Evolutionary conservation across 2,329 filamentous ascomycete genomes (phyloP).

Genomic region (Capronia coronata): DNA sequence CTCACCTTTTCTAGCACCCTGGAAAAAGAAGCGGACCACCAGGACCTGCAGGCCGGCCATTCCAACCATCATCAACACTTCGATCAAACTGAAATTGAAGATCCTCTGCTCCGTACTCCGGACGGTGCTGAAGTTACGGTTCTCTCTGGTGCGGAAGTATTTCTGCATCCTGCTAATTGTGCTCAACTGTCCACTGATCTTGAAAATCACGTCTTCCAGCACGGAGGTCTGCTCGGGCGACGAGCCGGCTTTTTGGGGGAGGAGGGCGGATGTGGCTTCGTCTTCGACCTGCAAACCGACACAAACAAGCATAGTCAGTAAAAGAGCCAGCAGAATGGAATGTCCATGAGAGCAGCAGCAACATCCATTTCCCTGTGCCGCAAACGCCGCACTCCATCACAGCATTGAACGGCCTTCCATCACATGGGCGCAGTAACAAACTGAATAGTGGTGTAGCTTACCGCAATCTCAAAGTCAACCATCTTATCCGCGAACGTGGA

Average conservation of each 20-base stretch:
- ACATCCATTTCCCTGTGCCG: too few relatives aligned
- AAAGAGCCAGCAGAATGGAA: neutral
- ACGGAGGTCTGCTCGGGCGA: conserved; percentile 80
- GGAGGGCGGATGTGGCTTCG: conserved; percentile 62
- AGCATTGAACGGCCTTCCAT: too few relatives aligned
- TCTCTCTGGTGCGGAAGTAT: conserved; percentile 98
- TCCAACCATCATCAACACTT: conserved; percentile 80
- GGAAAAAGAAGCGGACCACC: conserved; percentile 97
- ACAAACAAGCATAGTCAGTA: conserved; percentile 3
- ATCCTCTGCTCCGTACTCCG: conserved; percentile 92
- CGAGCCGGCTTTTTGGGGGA: conserved; percentile 83
- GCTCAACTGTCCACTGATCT: conserved; percentile 84
- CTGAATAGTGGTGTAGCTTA: conserved; percentile 48
- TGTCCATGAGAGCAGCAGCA: too few relatives aligned
- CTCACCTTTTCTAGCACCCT: conserved; percentile 63
- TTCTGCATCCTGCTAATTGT: conserved; percentile 97
- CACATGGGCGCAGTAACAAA: too few relatives aligned
- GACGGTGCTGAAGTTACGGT: conserved; percentile 97
- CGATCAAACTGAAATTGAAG: conserved; percentile 94
- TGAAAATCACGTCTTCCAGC: conserved; percentile 91
- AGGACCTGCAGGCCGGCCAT: conserved; percentile 98
- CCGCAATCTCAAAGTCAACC: conserved; percentile 95
- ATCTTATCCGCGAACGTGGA: conserved; percentile 96
- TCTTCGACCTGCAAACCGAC: conserved; percentile 70
- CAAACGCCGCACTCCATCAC: too few relatives aligned